Percentiles rank a stretch among this genome's conserved stretches.
Evolutionary conservation across 2,329 filamentous ascomycete species (phyloP).

Genomic region (Endocalyx cinctus): DNA sequence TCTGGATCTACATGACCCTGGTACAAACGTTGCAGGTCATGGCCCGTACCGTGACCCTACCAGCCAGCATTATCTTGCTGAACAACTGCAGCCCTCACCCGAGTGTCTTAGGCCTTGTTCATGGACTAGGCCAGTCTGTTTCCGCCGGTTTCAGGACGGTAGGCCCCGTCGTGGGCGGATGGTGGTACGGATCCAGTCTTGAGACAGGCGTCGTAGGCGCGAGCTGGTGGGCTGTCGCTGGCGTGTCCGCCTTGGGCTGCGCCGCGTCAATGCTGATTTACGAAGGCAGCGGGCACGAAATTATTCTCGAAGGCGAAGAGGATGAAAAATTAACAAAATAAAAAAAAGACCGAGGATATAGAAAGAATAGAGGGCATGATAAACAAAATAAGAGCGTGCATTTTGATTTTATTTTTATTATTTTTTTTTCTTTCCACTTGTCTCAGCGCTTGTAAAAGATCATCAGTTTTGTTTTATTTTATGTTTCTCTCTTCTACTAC

Average conservation of each 20-base stretch:
- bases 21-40: slow-evolving; percentile 67
- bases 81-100: slow-evolving; percentile 59
- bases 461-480: too few relatives aligned
- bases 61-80: slow-evolving; percentile 54
- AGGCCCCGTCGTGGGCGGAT: slow-evolving; percentile 45
- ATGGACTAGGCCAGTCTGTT: slow-evolving; percentile 48
- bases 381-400: too few relatives aligned
- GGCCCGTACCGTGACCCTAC: slow-evolving; percentile 64
- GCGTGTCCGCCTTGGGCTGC: slow-evolving; percentile 52
- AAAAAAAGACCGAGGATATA: too few relatives aligned
- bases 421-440: too few relatives aligned
- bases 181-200: slow-evolving; percentile 42
- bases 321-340: slow-evolving; percentile 15
- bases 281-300: slow-evolving; percentile 61
- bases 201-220: slow-evolving; percentile 42
- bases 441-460: too few relatives aligned
- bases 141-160: slow-evolving; percentile 45
- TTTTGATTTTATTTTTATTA: too few relatives aligned
- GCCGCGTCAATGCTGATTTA: slow-evolving; percentile 55
- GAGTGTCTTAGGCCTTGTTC: slow-evolving; percentile 53
- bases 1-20: slow-evolving; percentile 58
- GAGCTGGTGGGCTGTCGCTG: slow-evolving; percentile 44
- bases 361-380: too few relatives aligned
- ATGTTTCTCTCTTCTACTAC: too few relatives aligned
- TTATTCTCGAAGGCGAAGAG: slow-evolving; percentile 38